Conservation (phyloP, 208 protist species). For the Trypanosoma brucei region DNA sequence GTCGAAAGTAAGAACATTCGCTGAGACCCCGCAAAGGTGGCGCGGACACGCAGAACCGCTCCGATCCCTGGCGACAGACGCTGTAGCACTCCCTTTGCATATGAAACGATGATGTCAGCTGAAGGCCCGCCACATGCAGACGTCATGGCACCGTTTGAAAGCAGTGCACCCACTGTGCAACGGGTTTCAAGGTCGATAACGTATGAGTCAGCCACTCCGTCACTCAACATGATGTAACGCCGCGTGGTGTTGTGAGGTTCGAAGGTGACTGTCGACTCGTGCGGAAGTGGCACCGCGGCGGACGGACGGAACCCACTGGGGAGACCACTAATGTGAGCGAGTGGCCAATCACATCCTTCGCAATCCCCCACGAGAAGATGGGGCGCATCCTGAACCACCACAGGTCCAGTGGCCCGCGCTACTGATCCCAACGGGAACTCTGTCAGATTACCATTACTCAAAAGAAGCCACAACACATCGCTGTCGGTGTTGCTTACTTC, state of each 20-base stretch:
- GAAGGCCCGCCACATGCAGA: constrained; percentile 40
- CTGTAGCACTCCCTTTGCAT: constrained; percentile 35
- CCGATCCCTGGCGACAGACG: constrained; percentile 21
- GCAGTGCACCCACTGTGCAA: constrained; percentile 35
- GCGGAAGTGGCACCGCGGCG: constrained; percentile 9
- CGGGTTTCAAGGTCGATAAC: constrained; percentile 53
- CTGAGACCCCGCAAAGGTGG: constrained; percentile 20
- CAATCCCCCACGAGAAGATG: constrained; percentile 23
- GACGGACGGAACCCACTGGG: constrained; percentile 16
- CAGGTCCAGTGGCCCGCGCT: neutral
- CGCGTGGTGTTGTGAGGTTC: constrained; percentile 19
- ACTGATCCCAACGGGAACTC: constrained; percentile 3
- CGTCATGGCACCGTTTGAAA: constrained; percentile 50
- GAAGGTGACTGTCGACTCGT: neutral
- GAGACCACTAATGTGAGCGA: constrained; percentile 16
- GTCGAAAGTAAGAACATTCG: constrained; percentile 22
- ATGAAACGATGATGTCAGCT: constrained; percentile 35
- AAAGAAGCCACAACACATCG: constrained; percentile 17
- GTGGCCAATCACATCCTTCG: constrained; percentile 23
- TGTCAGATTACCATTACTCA: constrained; percentile 17
- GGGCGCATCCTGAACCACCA: constrained; percentile 8
- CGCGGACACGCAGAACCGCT: constrained; percentile 11
- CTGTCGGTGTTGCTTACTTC: neutral
- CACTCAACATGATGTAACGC: constrained; percentile 51
- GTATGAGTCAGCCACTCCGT: constrained; percentile 50